These are phyloP conservation scores for Fusarium longipes DNA, from an alignment of 2,329 filamentous ascomycete genomes.

Conservation along the genomic window DNA sequence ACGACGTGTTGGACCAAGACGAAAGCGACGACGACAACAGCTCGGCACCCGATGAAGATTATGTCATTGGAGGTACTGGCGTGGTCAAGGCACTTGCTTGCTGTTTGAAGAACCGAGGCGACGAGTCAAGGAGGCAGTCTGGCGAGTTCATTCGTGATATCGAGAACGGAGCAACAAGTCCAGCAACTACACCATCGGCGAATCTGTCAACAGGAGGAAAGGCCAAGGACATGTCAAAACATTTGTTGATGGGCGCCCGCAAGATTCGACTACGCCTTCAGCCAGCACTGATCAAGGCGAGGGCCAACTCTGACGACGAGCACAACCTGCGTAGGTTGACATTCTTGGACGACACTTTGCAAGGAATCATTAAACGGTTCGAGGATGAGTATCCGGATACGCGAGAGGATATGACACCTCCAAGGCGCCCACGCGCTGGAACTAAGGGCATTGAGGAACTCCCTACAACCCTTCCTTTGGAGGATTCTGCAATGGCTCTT, in stretches of 20 bases:
- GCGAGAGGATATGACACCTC: conserved; percentile 56
- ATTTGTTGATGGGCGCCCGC: conserved; percentile 84
- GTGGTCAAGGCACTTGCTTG: conserved; percentile 94
- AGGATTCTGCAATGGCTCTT: conserved; percentile 52
- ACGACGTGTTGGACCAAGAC: conserved; percentile 64
- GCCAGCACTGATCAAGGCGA: conserved; percentile 80
- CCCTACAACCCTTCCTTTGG: conserved; percentile 39
- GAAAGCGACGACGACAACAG: conserved; percentile 70
- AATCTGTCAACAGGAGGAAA: conserved; percentile 63
- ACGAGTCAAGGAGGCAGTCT: conserved; percentile 68
- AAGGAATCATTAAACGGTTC: conserved; percentile 93
- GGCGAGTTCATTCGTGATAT: conserved; percentile 65
- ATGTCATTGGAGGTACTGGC: conserved; percentile 94
- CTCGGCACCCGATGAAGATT: conserved; percentile 86
- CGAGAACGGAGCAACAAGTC: conserved; percentile 61
- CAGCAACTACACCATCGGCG: conserved; percentile 52
- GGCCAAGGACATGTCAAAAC: conserved; percentile 93
- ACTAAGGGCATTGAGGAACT: conserved; percentile 38
- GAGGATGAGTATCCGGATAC: conserved; percentile 97
- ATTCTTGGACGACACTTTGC: conserved; percentile 88
- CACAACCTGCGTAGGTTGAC: conserved; percentile 83
- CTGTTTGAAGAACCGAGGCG: conserved; percentile 81
- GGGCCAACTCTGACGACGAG: conserved; percentile 76
- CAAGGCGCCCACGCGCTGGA: conserved; percentile 22
- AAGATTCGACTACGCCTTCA: conserved; percentile 88